Evolutionary conservation across 1,139 yeast species (phyloP).

Genomic region (Kurtzmaniella quercitrusa): DNA sequence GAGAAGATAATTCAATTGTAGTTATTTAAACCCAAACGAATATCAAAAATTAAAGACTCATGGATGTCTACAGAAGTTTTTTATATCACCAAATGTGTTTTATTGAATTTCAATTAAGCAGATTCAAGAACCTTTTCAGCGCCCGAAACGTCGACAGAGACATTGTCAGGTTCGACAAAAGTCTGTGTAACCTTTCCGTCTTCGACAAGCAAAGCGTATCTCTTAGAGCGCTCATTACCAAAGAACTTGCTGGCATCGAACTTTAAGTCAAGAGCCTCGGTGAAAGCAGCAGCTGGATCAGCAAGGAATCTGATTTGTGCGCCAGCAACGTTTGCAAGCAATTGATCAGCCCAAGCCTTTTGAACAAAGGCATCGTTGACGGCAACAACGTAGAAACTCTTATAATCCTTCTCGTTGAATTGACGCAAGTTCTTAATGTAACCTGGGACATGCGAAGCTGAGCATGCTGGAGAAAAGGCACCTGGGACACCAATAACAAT

Average conservation of each 20-base stretch:
- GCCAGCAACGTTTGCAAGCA: conserved; percentile 30
- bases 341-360: conserved; percentile 66
- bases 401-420: conserved; percentile 64
- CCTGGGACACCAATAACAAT: conserved; percentile 85
- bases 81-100: background rate
- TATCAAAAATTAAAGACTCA: background rate
- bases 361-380: conserved; percentile 87
- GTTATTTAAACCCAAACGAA: background rate
- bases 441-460: conserved; percentile 77
- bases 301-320: conserved; percentile 58
- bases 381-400: conserved; percentile 59
- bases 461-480: conserved; percentile 85
- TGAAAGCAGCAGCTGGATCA: conserved; percentile 72
- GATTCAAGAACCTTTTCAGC: conserved; percentile 35
- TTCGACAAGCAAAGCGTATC: conserved; percentile 73
- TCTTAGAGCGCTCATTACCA: conserved; percentile 70
- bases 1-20: background rate
- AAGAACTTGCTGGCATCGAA: conserved; percentile 72
- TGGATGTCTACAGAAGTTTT: too few relatives aligned
- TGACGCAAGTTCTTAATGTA: conserved; percentile 49
- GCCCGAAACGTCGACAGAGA: conserved; percentile 54
- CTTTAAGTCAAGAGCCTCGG: conserved; percentile 56
- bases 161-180: conserved; percentile 79
- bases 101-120: background rate
- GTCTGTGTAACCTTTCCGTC: conserved; percentile 65